Base-by-base conservation (phyloP, 257 asterid genomes). In the Striga asiatica region DNA sequence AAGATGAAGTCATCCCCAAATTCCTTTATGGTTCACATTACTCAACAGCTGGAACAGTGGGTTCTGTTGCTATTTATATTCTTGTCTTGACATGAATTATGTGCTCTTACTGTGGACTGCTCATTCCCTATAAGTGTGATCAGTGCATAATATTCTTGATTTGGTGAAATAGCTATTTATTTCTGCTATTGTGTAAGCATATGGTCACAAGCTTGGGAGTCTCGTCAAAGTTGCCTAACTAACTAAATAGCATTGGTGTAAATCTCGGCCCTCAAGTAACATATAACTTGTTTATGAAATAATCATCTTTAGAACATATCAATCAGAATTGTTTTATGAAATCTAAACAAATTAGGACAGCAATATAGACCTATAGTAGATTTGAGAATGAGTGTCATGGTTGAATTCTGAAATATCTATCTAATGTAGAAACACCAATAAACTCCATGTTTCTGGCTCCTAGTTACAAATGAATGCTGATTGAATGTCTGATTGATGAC, bases 1-100 rank as follows among this genome's bases (percentile, higher is more conserved):
- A 91, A 41, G 98, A 91, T 72, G 96, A 96, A 42, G 75, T 82
- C 74, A 91, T 91, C 66, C 98, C 98, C 49, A 87, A 88, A 72
- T 91, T 91, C 64, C 98, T 83, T 76, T 91, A 87, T 67, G 98
- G 98, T 58, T 91, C 98, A 57, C 98, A 91, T 77, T 91, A 91
- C 64, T 91, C 98, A 70, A 91, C 94, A 71, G 96, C 98, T 64
- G 98, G 97, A 82, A 80, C 88, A 54, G 98, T 91, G 81, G 54
- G 87, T 71, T 66, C 60, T 66, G 67, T 34, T 20, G 1, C 54
- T 62, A 35, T 22, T 64, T 35, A 59, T 64, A 56, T 43, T 9
- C 23, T 53, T 20, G 9, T 62, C 50, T 60, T 39, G 20, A 13
- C 54, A 29, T 11, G 47, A 20, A 49, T 35, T 34, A 39, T 7